Percentiles rank a stretch among this genome's conserved stretches.
These are phyloP conservation scores for Penicillium macrosclerotiorum DNA, from an alignment of 495 filamentous ascomycete species.

Conservation along the genomic window DNA sequence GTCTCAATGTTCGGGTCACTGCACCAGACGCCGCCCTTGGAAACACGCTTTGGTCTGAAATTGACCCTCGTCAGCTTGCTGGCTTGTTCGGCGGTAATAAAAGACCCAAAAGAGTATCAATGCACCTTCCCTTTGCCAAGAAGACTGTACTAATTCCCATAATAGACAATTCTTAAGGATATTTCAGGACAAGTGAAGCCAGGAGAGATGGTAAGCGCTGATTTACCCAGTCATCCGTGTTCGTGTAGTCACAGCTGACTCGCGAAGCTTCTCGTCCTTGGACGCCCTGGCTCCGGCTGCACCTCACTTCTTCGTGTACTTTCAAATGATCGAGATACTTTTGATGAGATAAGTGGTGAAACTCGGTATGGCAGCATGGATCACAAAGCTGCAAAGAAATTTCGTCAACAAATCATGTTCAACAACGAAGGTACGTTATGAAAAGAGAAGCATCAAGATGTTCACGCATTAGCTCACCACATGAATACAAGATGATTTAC, in stretches of 20 bases:
- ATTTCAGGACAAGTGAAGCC: constrained; percentile 37
- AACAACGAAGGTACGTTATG: constrained; percentile 32
- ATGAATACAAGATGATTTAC: constrained; percentile 61
- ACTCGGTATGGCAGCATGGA: constrained; percentile 37
- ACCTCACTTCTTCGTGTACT: constrained; percentile 40
- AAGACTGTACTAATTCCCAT: not conserved
- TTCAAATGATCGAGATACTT: constrained; percentile 36
- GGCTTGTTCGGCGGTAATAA: constrained; percentile 15
- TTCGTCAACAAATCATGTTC: constrained; percentile 45
- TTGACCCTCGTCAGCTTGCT: constrained; percentile 33
- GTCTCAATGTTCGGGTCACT: constrained; percentile 36
- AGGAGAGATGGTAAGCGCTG: constrained; percentile 41
- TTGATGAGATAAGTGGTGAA: constrained; percentile 35
- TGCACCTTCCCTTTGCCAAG: not conserved
- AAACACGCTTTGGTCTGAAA: constrained; percentile 31
- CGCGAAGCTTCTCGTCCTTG: constrained; percentile 39
- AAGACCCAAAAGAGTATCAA: constrained; percentile 29
- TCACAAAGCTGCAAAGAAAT: constrained; percentile 28
- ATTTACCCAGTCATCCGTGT: too few species aligned
- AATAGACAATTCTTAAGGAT: constrained; percentile 38
- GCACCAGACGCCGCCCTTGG: constrained; percentile 42
- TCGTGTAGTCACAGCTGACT: constrained; percentile 6
- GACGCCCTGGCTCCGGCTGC: constrained; percentile 44
- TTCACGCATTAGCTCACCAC: too few species aligned
- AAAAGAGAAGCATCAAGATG: not conserved